A percentile compares a stretch with the other conserved stretches of the same genome.
These are phyloP conservation scores for Aspergillus awamori DNA, from an alignment of 2,329 filamentous ascomycete genomes.

Conservation along the genomic window DNA sequence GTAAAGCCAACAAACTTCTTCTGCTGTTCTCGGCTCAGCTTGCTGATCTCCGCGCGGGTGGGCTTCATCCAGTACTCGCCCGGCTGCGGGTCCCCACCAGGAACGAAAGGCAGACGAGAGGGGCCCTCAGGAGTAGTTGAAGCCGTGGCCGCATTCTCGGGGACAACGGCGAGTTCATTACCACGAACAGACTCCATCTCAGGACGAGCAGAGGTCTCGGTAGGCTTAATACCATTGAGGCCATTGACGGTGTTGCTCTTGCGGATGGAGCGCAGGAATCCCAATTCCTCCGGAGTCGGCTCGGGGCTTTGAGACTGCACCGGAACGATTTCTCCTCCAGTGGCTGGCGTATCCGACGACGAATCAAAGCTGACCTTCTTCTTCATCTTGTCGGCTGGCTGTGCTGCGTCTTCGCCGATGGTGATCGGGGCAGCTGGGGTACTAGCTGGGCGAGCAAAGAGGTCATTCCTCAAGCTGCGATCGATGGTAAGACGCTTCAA, in stretches of 20 bases:
- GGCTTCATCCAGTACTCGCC: constrained; percentile 90
- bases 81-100: constrained; percentile 55
- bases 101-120: constrained; percentile 34
- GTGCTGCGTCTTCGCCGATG: constrained; percentile 45
- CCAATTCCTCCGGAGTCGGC: constrained; percentile 62
- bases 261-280: constrained; percentile 60
- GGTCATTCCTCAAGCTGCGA: constrained; percentile 72
- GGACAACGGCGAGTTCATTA: constrained; percentile 77
- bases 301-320: constrained; percentile 55
- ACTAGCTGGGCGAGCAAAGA: constrained; percentile 53
- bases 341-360: constrained; percentile 34
- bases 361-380: constrained; percentile 93
- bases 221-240: constrained; percentile 38
- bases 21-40: constrained; percentile 78
- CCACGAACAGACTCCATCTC: constrained; percentile 74
- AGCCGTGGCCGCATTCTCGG: constrained; percentile 56
- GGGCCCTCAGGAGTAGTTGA: constrained; percentile 40
- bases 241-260: constrained; percentile 52
- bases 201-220: constrained; percentile 42
- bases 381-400: constrained; percentile 48
- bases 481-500: constrained; percentile 95
- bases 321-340: constrained; percentile 56
- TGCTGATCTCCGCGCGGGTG: constrained; percentile 70
- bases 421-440: constrained; percentile 37
- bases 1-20: constrained; percentile 73